Base-by-base conservation (phyloP, 1,284 basidiomycete species). In the Malassezia nana region DNA sequence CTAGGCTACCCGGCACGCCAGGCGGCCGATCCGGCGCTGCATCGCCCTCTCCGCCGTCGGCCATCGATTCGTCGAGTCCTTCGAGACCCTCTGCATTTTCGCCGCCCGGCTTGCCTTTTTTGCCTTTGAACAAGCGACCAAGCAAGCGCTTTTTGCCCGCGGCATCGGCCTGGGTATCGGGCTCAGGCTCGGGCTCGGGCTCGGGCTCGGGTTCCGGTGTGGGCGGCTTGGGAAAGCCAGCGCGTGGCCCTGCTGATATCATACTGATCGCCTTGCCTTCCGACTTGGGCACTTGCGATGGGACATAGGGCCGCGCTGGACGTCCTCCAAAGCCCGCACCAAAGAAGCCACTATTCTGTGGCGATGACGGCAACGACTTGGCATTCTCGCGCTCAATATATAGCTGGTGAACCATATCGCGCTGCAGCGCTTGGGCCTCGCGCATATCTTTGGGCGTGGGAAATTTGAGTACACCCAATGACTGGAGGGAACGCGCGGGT, bases 361-460 rank as follows among this genome's bases (percentile, higher is more conserved):
- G 43, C 10, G 43, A 45, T 15, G 43, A 16, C 26, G 30, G 30
- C 13, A 22, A 22, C 15, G 45, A 35, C 33, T 38, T 47, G 30
- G 22, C 7, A 10, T 38, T 15, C 12, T 49, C 52, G 38, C 52
- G 52, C 41, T 54, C 52, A 9, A 70, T 60, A 9, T 65, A 60
- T 26, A 60, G 60, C 42, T 68, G 50, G 50, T 66, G 60, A 24
- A 62, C 59, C 55, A 65, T 48, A 39, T 67, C 65, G 7, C 69
- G 64, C 49, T 66, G 64, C 4, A 60, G 53, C 18, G 67, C 60
- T 55, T 72, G 69, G 2, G 64, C 59, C 20, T 70, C 67, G 16
- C 66, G 62, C 69, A 72, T 72, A 22, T 61, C 59, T 15, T 67
- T 58, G 24, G 69, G 69, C 46, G 66, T 59, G 7, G 69, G 69